Conservation (phyloP, 176 grass and related monocot genomes). For the Ensete ventricosum region DNA sequence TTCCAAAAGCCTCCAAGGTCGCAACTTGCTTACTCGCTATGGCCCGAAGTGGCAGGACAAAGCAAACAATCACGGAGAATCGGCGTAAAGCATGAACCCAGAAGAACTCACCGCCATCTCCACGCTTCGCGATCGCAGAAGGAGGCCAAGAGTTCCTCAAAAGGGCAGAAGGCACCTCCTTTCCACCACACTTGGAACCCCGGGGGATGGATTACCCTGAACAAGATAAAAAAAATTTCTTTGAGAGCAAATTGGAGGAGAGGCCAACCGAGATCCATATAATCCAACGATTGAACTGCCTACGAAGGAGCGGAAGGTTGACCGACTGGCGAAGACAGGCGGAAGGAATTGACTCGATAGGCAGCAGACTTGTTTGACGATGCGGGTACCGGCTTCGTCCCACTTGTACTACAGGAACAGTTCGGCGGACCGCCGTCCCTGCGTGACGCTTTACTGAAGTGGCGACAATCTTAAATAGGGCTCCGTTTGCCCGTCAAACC, state of each 20-base stretch:
- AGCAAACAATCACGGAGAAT: not conserved
- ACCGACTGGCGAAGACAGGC: not conserved
- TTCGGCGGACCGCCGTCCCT: too few relatives aligned
- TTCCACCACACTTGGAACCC: not conserved
- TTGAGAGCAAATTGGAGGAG: too few relatives aligned
- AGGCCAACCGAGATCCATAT: not conserved
- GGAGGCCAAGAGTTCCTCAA: not conserved
- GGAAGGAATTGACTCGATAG: not conserved
- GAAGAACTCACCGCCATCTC: not conserved
- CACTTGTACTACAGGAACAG: too few relatives aligned
- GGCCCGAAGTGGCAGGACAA: not conserved
- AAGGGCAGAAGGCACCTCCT: not conserved
- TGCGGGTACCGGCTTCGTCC: not conserved
- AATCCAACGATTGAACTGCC: not conserved
- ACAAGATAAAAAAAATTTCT: not conserved
- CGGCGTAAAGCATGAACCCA: not conserved
- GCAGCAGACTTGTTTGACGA: constrained; percentile 2
- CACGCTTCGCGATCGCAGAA: not conserved
- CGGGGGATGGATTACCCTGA: not conserved
- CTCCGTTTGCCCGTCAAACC: too few relatives aligned
- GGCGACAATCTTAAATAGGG: too few relatives aligned
- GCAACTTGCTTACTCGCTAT: not conserved
- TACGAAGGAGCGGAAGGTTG: not conserved
- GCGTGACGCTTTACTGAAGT: too few relatives aligned
- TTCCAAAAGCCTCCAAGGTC: not conserved